A percentile compares a stretch with the other conserved stretches of the same genome.
These are phyloP conservation scores for Penicillium fimorum DNA, from an alignment of 495 filamentous ascomycete species.

Conservation along the genomic window DNA sequence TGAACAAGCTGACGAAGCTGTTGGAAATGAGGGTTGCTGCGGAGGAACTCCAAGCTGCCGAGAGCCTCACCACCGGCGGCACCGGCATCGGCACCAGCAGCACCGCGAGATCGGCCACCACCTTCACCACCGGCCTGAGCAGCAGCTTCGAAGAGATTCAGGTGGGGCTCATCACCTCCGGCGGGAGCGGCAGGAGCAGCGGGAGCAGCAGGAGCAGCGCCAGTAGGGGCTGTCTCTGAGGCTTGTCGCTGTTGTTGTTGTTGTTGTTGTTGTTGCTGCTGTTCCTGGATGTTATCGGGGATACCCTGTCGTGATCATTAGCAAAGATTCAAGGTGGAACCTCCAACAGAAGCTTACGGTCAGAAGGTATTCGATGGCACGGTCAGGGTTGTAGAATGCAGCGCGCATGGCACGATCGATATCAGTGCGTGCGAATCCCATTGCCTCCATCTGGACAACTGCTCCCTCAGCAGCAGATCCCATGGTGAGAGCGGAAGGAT, in stretches of 20 bases:
- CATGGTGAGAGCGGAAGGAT: slow-evolving; percentile 79
- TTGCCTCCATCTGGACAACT: slow-evolving; percentile 94
- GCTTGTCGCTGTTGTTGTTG: slow-evolving; percentile 25
- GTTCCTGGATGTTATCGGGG: slow-evolving; percentile 75
- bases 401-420: slow-evolving; percentile 94
- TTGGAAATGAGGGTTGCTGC: slow-evolving; percentile 95
- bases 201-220: slow-evolving; percentile 37
- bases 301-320: slow-evolving; percentile 69
- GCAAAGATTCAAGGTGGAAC: slow-evolving; percentile 7
- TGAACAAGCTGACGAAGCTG: slow-evolving; percentile 96
- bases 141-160: slow-evolving; percentile 94
- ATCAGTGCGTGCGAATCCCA: slow-evolving; percentile 86
- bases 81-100: slow-evolving; percentile 50
- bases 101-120: slow-evolving; percentile 43
- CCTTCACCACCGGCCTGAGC: slow-evolving; percentile 69
- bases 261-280: slow-evolving; percentile 44
- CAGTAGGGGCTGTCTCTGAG: slow-evolving; percentile 30
- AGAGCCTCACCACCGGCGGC: slow-evolving; percentile 58
- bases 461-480: slow-evolving; percentile 77
- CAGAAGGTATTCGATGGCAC: slow-evolving; percentile 93
- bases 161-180: slow-evolving; percentile 58
- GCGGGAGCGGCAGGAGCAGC: slow-evolving; percentile 30
- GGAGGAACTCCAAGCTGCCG: slow-evolving; percentile 89
- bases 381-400: slow-evolving; percentile 93
- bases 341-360: slow-evolving; percentile 57